A percentile compares a stretch with the other conserved stretches of the same genome.
These are phyloP conservation scores for Epichloe gansuensis DNA, from an alignment of 2,329 filamentous ascomycete genomes.

Conservation along the genomic window DNA sequence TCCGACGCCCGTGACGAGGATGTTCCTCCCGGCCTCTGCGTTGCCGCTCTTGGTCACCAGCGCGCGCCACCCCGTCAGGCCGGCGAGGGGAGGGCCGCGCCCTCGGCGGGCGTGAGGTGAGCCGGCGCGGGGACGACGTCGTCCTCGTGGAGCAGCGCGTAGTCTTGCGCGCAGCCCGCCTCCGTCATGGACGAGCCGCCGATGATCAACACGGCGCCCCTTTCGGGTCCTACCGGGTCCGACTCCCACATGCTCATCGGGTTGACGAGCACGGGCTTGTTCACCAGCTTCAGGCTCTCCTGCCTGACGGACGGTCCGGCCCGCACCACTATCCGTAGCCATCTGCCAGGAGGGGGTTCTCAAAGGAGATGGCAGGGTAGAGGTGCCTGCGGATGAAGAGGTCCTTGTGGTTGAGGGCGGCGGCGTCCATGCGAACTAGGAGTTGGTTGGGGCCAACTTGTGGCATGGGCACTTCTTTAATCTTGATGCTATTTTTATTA, in stretches of 20 bases:
- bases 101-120: constrained; percentile 62
- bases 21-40: constrained; percentile 52
- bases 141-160: constrained; percentile 51
- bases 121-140: constrained; percentile 63
- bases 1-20: constrained; percentile 83
- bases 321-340: constrained; percentile 59
- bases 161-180: constrained; percentile 64
- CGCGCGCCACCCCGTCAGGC: constrained; percentile 80
- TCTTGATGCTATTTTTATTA: constrained; percentile 33
- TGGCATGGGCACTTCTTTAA: constrained; percentile 51
- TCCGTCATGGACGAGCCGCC: constrained; percentile 52
- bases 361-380: constrained; percentile 76
- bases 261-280: constrained; percentile 65
- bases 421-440: constrained; percentile 63
- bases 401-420: constrained; percentile 88
- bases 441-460: constrained; percentile 55
- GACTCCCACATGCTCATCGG: constrained; percentile 69
- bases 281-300: constrained; percentile 32
- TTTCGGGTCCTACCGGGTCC: constrained; percentile 62
- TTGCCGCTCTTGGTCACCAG: constrained; percentile 61
- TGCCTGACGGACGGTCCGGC: constrained; percentile 38
- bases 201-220: constrained; percentile 44
- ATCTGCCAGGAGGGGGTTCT: constrained; percentile 68
- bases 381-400: constrained; percentile 87
- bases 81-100: constrained; percentile 77